phyloP scores from a whole-genome alignment of 1,139 yeast genomes.

The Taiozyma sp. region DNA sequence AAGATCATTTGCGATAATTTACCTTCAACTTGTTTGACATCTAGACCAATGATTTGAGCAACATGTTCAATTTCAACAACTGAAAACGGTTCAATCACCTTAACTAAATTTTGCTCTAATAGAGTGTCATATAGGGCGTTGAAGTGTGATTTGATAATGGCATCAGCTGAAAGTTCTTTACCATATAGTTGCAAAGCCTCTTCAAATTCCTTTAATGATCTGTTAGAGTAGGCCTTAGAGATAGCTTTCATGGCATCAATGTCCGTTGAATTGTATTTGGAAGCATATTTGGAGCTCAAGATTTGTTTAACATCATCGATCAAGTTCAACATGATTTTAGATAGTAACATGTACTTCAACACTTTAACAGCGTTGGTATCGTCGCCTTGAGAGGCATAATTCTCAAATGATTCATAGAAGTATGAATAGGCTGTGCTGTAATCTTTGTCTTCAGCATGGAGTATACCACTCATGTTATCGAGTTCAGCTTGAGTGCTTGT shows the following conservation, averaged over 20 bases:
- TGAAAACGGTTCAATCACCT: conserved; percentile 93
- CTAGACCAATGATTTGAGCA: conserved; percentile 83
- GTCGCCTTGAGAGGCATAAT: conserved; percentile 55
- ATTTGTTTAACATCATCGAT: conserved; percentile 81
- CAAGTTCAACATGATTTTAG: conserved; percentile 88
- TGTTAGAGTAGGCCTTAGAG: conserved; percentile 81
- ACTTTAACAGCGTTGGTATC: conserved; percentile 70
- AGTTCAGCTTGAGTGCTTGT: conserved; percentile 92
- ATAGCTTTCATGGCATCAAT: conserved; percentile 93
- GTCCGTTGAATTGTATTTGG: conserved; percentile 68
- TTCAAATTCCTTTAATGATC: conserved; percentile 90
- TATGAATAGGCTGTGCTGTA: conserved; percentile 94
- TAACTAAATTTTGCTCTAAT: conserved; percentile 87
- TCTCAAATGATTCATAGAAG: conserved; percentile 92
- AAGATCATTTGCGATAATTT: conserved; percentile 94
- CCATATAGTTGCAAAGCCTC: conserved; percentile 66
- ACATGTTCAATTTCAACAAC: conserved; percentile 90
- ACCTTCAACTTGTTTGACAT: conserved; percentile 86
- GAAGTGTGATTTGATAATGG: conserved; percentile 87
- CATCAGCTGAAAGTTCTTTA: conserved; percentile 75
- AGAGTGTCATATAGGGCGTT: conserved; percentile 89
- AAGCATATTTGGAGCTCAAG: conserved; percentile 71
- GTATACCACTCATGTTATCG: conserved; percentile 91
- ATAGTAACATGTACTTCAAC: conserved; percentile 85
- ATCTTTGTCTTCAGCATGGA: conserved; percentile 96